phyloP scores from a whole-genome alignment of 495 filamentous ascomycete species.

The Penicilliopsis zonata region DNA sequence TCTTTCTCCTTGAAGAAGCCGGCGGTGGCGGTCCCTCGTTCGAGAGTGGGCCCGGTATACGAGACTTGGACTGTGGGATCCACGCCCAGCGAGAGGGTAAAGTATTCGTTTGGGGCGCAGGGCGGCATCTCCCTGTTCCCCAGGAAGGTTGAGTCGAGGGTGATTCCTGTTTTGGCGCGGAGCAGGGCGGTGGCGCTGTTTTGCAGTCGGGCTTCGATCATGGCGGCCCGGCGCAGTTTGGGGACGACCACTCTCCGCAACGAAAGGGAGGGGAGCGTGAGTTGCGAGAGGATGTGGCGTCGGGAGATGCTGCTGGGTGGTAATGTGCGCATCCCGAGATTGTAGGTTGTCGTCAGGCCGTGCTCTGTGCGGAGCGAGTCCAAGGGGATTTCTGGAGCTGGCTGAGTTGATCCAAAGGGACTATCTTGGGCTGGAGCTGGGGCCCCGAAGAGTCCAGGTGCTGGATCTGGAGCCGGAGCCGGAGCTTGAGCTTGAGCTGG shows the following conservation, averaged over 20 bases:
- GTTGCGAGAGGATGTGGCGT: conserved; percentile 32
- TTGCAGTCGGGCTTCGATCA: conserved; percentile 50
- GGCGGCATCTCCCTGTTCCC: conserved; percentile 46
- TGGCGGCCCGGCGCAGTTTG: conserved; percentile 53
- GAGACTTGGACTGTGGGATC: conserved; percentile 49
- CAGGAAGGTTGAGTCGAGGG: conserved; percentile 57
- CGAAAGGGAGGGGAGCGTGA: conserved; percentile 19
- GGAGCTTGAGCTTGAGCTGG: too few species aligned
- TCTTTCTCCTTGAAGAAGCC: conserved; percentile 47
- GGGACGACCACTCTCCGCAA: conserved; percentile 46
- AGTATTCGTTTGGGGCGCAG: conserved; percentile 46
- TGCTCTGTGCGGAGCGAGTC: conserved; percentile 24
- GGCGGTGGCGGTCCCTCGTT: conserved; percentile 33
- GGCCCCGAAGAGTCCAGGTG: too few species aligned
- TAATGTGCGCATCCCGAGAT: conserved; percentile 40
- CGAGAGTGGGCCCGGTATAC: conserved; percentile 51
- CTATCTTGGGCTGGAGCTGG: too few species aligned
- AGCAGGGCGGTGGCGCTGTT: conserved; percentile 50
- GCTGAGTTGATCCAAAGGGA: too few species aligned
- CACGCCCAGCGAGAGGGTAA: conserved; percentile 51
- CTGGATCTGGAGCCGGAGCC: too few species aligned
- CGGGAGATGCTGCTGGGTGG: conserved; percentile 23
- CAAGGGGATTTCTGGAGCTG: too few species aligned
- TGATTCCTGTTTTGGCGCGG: conserved; percentile 47
- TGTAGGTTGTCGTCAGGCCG: conserved; percentile 52